Evolutionary conservation across 805 yeast genomes (phyloP).

Genomic region (Barnettozyma californica): DNA sequence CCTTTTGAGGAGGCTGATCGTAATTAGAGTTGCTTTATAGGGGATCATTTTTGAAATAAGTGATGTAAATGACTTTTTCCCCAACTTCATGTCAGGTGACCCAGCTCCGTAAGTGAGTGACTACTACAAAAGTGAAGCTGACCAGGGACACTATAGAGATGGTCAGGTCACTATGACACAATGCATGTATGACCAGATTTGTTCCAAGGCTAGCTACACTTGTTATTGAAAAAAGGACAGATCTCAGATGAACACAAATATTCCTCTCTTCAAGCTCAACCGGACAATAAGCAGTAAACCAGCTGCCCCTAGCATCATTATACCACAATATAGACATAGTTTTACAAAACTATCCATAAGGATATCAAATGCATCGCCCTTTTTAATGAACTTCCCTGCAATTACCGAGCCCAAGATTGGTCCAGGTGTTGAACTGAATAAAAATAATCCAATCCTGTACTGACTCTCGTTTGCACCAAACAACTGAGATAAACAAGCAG

Average conservation of each 20-base stretch:
- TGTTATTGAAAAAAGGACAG: too few species aligned
- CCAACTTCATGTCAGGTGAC: neutral
- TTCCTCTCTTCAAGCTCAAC: constrained; percentile 11
- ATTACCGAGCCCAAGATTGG: constrained; percentile 21
- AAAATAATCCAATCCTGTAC: constrained; percentile 16
- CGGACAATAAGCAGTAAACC: constrained; percentile 11
- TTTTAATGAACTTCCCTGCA: constrained; percentile 21
- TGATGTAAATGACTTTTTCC: neutral
- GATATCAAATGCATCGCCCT: constrained; percentile 4
- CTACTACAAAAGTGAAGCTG: too few species aligned
- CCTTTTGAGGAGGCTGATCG: neutral
- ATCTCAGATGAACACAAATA: constrained; percentile 15
- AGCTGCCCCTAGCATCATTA: constrained; percentile 12
- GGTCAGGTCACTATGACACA: neutral
- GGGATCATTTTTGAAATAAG: neutral
- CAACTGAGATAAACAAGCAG: constrained; percentile 20
- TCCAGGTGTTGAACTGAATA: constrained; percentile 18
- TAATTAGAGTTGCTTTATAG: neutral
- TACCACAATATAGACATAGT: constrained; percentile 17
- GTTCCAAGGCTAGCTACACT: too few species aligned
- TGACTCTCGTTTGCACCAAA: constrained; percentile 20
- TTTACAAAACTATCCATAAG: constrained; percentile 13
- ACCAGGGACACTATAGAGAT: neutral
- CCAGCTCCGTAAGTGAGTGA: too few species aligned
- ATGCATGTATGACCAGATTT: too few species aligned